phyloP scores from a whole-genome alignment of 208 protist genomes.

The Acanthamoeba triangularis region DNA sequence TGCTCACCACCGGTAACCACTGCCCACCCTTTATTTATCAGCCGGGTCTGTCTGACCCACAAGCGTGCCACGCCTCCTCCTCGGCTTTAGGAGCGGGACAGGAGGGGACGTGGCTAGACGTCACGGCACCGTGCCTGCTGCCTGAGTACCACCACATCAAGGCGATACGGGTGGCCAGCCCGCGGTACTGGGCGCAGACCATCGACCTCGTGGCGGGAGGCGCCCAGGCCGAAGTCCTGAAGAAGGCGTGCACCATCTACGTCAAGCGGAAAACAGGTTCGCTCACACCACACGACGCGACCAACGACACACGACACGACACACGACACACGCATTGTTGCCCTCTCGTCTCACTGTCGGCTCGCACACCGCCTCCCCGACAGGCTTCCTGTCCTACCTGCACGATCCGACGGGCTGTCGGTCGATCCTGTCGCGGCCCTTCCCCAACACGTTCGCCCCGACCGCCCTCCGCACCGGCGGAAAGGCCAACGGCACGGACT shows the following conservation, averaged over 20 bases:
- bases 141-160: slow-evolving; percentile 78
- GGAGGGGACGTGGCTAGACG: neutral
- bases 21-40: neutral
- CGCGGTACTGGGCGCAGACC: slow-evolving; percentile 78
- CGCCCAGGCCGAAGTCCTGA: neutral
- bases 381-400: slow-evolving; percentile 68
- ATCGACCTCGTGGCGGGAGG: neutral
- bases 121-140: slow-evolving; percentile 80
- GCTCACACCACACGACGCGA: too few relatives aligned
- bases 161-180: slow-evolving; percentile 75
- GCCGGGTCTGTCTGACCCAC: neutral
- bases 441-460: neutral
- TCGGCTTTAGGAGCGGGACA: neutral
- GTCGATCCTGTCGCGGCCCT: slow-evolving; percentile 33
- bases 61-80: neutral
- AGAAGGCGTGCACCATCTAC: slow-evolving; percentile 56
- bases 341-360: neutral
- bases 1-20: slow-evolving; percentile 35
- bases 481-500: slow-evolving; percentile 30
- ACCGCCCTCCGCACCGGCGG: neutral
- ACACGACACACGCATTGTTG: neutral
- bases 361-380: neutral
- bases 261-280: slow-evolving; percentile 79
- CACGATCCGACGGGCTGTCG: slow-evolving; percentile 80
- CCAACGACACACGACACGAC: too few relatives aligned